Evolutionary conservation across 768 basidiomycete species (phyloP).

Genomic region (Russula olivacea): DNA sequence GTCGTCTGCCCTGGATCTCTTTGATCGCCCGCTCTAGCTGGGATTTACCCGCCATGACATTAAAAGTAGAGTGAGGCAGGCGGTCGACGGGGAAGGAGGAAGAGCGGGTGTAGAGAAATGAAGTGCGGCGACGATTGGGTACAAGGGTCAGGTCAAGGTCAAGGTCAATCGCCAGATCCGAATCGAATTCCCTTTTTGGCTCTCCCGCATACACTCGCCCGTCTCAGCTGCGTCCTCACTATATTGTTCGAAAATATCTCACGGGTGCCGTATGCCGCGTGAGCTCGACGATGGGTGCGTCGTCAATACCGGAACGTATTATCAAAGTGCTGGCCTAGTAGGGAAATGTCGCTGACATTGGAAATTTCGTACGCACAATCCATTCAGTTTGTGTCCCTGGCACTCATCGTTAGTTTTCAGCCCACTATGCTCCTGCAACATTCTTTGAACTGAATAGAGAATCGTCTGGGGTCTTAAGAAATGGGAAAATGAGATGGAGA

Average conservation of each 20-base stretch:
- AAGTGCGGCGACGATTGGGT: background rate
- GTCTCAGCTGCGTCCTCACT: too few relatives aligned
- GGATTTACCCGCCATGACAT: slow-evolving; percentile 28
- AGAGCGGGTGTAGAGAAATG: background rate
- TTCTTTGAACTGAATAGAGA: background rate
- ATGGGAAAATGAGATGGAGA: too few relatives aligned
- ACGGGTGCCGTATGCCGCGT: too few relatives aligned
- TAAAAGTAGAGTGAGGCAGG: background rate
- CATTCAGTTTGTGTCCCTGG: too few relatives aligned
- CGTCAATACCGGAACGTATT: too few relatives aligned
- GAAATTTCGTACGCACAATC: too few relatives aligned
- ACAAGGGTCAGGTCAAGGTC: background rate
- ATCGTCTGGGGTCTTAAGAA: too few relatives aligned
- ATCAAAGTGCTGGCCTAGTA: too few relatives aligned
- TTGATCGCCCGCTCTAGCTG: slow-evolving; percentile 64
- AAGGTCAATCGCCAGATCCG: slow-evolving; percentile 6
- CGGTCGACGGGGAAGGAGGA: background rate
- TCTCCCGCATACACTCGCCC: background rate
- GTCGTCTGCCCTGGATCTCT: slow-evolving; percentile 48
- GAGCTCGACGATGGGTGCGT: too few relatives aligned
- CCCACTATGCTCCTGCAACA: background rate
- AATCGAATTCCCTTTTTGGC: background rate
- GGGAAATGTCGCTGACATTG: too few relatives aligned
- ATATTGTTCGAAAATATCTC: too few relatives aligned
- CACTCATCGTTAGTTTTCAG: too few relatives aligned